Percentiles rank a stretch among this genome's conserved stretches.
Evolutionary conservation across 306 rosid genomes (phyloP).

Genomic region (Phaseolus lunatus): DNA sequence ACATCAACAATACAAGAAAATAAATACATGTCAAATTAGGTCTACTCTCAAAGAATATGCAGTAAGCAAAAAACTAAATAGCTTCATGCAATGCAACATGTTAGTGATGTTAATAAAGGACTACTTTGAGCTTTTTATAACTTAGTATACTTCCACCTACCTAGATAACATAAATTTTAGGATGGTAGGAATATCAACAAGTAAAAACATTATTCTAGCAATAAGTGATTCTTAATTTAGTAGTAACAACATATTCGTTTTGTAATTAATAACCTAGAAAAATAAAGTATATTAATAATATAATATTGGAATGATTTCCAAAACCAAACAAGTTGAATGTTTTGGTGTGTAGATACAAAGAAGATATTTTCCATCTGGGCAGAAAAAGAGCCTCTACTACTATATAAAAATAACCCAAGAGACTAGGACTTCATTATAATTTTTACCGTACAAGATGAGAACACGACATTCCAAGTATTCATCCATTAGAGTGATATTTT

Average conservation of each 20-base stretch:
- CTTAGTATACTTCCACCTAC: neutral
- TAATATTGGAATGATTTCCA: slow-evolving; percentile 12
- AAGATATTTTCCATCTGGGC: neutral
- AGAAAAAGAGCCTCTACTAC: neutral
- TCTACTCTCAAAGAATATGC: slow-evolving; percentile 11
- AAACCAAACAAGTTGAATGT: neutral
- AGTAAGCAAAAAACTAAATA: slow-evolving; percentile 9
- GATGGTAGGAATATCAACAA: slow-evolving; percentile 18
- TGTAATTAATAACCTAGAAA: slow-evolving; percentile 23
- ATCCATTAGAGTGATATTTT: neutral
- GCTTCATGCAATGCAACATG: neutral
- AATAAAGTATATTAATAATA: neutral
- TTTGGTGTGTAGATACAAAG: slow-evolving; percentile 41
- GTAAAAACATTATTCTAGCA: slow-evolving; percentile 21
- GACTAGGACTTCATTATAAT: neutral
- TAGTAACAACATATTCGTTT: neutral
- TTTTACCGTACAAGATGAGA: slow-evolving; percentile 5
- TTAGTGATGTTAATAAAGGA: neutral
- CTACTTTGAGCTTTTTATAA: neutral
- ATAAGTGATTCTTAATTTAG: neutral
- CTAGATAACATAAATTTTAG: neutral
- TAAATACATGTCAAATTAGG: slow-evolving; percentile 10
- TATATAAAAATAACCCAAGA: neutral
- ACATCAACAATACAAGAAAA: slow-evolving; percentile 41
- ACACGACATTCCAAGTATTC: neutral